These are phyloP conservation scores for Neostapfia colusana DNA, from an alignment of 176 grass and related monocot species.

Conservation along the genomic window DNA sequence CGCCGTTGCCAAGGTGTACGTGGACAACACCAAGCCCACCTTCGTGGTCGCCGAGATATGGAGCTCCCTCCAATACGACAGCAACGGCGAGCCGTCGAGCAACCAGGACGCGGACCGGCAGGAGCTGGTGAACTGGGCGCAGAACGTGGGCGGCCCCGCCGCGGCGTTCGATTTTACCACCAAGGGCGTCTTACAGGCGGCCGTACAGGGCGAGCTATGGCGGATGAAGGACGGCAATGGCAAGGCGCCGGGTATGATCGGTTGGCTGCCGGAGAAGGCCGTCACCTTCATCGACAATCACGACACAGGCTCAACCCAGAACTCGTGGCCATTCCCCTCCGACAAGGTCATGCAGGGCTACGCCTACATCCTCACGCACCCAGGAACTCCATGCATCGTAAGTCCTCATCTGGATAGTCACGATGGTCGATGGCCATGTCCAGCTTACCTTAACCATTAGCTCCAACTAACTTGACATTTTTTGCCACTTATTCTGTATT, in stretches of 20 bases:
- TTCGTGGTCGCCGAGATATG: conserved; percentile 80
- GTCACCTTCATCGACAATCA: conserved; percentile 86
- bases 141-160: no score
- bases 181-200: no score
- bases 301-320: conserved; percentile 79
- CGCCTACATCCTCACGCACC: conserved; percentile 78
- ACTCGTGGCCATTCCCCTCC: conserved; percentile 51
- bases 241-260: conserved; percentile 69
- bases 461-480: no score
- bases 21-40: conserved; percentile 43
- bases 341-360: conserved; percentile 87
- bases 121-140: no score
- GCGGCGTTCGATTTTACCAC: no score
- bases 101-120: conserved; percentile 65
- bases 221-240: background rate
- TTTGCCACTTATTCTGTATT: background rate
- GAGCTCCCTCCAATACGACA: conserved; percentile 59
- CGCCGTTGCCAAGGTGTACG: conserved; percentile 56
- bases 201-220: no score
- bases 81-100: conserved; percentile 54
- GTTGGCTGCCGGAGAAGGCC: conserved; percentile 74
- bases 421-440: no score
- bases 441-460: no score
- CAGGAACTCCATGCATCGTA: conserved; percentile 77
- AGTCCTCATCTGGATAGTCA: background rate